Conservation (phyloP, 768 basidiomycete genomes). For the Kondoa subrosea region DNA sequence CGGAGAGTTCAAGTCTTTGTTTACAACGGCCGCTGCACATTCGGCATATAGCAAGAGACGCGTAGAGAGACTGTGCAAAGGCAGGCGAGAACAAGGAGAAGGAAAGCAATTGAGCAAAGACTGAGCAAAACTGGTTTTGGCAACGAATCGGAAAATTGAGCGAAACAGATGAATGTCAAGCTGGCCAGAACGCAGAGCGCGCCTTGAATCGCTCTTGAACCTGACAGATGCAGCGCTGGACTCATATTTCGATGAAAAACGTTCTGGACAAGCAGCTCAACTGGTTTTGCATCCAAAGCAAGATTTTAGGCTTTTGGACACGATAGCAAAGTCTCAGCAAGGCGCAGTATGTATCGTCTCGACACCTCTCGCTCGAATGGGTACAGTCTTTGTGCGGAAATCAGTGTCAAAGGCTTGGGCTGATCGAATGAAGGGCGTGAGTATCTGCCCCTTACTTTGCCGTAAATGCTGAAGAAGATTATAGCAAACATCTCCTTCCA, state of each 20-base stretch:
- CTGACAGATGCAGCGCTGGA: neutral
- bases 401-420: slow-evolving; percentile 4
- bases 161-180: neutral
- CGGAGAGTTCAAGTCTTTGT: no score
- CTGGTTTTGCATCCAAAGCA: neutral
- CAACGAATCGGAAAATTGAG: no score
- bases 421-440: neutral
- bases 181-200: neutral
- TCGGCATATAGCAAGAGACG: no score
- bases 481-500: slow-evolving; percentile 15
- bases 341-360: neutral
- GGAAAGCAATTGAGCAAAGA: no score
- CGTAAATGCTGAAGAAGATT: slow-evolving; percentile 2
- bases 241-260: neutral
- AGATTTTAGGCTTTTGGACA: neutral
- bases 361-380: neutral
- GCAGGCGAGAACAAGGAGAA: no score
- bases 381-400: neutral
- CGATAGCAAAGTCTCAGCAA: neutral
- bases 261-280: neutral
- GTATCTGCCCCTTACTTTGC: neutral
- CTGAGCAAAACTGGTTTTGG: no score
- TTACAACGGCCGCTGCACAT: no score
- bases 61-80: no score
- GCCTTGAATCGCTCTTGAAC: neutral